These are phyloP conservation scores for Neurospora tetrasperma DNA, from an alignment of 495 filamentous ascomycete species.

Conservation along the genomic window DNA sequence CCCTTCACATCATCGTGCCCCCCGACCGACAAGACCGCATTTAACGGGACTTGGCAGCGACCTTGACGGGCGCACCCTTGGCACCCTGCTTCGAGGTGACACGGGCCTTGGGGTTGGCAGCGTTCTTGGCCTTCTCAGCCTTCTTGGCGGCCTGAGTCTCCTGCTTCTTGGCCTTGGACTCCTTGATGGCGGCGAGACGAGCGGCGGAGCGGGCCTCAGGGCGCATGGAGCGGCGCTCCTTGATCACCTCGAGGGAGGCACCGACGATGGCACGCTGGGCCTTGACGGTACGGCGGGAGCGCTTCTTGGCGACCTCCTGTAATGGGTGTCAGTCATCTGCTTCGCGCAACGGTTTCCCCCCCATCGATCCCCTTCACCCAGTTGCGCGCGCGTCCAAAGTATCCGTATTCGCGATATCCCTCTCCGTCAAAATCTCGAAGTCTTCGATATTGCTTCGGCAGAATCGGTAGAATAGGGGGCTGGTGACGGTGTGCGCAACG, in stretches of 20 bases:
- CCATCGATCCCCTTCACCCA: neutral
- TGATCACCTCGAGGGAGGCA: constrained; percentile 98
- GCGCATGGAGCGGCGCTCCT: constrained; percentile 88
- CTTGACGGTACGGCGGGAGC: constrained; percentile 96
- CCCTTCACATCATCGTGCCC: constrained; percentile 11
- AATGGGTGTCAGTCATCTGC: constrained; percentile 33
- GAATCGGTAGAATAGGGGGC: neutral
- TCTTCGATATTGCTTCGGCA: neutral
- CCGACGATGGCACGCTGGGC: constrained; percentile 97
- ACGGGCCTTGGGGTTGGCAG: constrained; percentile 55
- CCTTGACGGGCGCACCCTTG: constrained; percentile 82
- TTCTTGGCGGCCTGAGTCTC: constrained; percentile 86
- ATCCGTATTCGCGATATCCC: neutral
- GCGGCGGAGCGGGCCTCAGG: constrained; percentile 92
- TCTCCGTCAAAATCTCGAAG: neutral
- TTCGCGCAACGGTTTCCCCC: neutral
- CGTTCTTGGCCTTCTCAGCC: constrained; percentile 96
- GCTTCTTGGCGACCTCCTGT: constrained; percentile 99
- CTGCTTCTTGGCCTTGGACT: constrained; percentile 94
- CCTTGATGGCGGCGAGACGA: constrained; percentile 83
- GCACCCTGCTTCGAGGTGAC: constrained; percentile 94
- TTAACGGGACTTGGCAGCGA: constrained; percentile 83
- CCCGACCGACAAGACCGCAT: constrained; percentile 5
- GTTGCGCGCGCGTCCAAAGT: neutral
- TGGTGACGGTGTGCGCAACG: constrained; percentile 9